phyloP scores from a whole-genome alignment of 306 rosid genomes.

The Coriaria nepalensis region DNA sequence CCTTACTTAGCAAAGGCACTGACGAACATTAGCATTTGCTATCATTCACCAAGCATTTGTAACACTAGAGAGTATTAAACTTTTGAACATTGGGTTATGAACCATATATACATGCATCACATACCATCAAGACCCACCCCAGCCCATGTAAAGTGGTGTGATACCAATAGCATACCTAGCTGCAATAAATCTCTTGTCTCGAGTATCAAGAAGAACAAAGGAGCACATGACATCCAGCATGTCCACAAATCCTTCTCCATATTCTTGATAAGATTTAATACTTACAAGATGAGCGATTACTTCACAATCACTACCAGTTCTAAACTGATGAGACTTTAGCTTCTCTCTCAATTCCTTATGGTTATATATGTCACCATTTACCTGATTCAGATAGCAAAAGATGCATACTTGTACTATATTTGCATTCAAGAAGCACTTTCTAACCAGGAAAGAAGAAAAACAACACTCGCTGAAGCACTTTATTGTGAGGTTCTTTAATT shows the following conservation, averaged over 20 bases:
- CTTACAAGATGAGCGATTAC: conserved; percentile 98
- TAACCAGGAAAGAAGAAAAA: too few species aligned
- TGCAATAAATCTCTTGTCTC: conserved; percentile 65
- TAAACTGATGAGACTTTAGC: conserved; percentile 62
- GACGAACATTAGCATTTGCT: not conserved
- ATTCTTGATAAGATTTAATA: conserved; percentile 32
- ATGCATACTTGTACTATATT: not conserved
- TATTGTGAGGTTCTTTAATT: too few species aligned
- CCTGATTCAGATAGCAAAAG: conserved; percentile 38
- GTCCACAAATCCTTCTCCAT: conserved; percentile 81
- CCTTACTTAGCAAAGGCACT: not conserved
- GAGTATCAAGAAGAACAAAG: conserved; percentile 84
- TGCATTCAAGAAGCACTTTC: too few species aligned
- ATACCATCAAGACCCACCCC: conserved; percentile 99
- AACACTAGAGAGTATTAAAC: not conserved
- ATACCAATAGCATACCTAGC: conserved; percentile 94
- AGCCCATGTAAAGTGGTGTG: conserved; percentile 86
- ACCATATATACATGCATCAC: conserved; percentile 12
- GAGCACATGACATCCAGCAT: conserved; percentile 97
- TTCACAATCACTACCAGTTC: conserved; percentile 96
- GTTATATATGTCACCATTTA: conserved; percentile 96
- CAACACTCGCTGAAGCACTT: too few species aligned
- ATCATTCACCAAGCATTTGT: not conserved
- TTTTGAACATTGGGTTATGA: not conserved
- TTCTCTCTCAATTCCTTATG: conserved; percentile 52